Percentiles rank a stretch among this genome's conserved stretches.
Evolutionary conservation across 1,284 basidiomycete species (phyloP).

Genomic region (Coniferiporia sulphurascens): DNA sequence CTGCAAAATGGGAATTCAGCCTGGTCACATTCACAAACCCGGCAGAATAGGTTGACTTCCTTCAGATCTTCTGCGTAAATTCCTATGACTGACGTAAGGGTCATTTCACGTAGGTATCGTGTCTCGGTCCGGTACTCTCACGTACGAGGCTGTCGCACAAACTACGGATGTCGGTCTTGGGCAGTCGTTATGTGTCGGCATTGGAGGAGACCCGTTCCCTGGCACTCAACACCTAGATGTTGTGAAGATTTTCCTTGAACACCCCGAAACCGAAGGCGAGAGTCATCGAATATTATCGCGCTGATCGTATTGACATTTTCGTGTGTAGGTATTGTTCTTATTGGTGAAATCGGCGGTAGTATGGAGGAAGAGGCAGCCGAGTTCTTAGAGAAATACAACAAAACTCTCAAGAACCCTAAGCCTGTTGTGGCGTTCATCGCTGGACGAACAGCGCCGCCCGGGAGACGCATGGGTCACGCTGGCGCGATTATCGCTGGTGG

Average conservation of each 20-base stretch:
- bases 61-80: background rate
- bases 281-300: background rate
- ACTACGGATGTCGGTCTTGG: constrained; percentile 96
- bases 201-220: constrained; percentile 99
- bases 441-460: constrained; percentile 95
- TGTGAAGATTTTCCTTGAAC: constrained; percentile 93
- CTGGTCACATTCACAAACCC: constrained; percentile 94
- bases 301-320: background rate
- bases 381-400: constrained; percentile 91
- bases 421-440: constrained; percentile 99
- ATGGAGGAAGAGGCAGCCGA: constrained; percentile 99
- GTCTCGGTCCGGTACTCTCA: constrained; percentile 92
- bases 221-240: constrained; percentile 95
- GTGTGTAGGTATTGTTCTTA: constrained; percentile 82
- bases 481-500: constrained; percentile 98
- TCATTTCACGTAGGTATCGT: constrained; percentile 73
- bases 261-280: constrained; percentile 85
- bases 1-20: constrained; percentile 99
- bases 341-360: constrained; percentile 97
- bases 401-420: constrained; percentile 82
- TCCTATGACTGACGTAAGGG: background rate
- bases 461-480: constrained; percentile 97
- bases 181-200: constrained; percentile 95
- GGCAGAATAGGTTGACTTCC: constrained; percentile 85
- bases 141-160: constrained; percentile 90